Evolutionary conservation across 2,329 filamentous ascomycete species (phyloP), one percentile per base, ranked within the genome.

Genomic region (Fusarium sulawesiense): DNA sequence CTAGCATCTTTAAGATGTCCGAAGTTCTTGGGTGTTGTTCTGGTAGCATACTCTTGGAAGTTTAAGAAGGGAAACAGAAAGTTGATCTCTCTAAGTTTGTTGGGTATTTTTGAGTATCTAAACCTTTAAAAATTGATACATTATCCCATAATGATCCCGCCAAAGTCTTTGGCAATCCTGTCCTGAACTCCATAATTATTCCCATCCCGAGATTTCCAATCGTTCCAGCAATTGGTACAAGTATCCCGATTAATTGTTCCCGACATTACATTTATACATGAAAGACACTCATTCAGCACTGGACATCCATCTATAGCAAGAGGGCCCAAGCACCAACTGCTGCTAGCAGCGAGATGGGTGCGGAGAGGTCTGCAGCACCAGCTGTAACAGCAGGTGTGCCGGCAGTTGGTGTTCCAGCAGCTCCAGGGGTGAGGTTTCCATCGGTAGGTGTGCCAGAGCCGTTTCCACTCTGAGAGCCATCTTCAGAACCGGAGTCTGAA

Each of bases 301-400:
- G 20, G 41, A 42, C 21, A 25, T 29, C 40, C n/a, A 14, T 46
- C 68, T 77, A 79, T 65, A 79, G 60, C 41, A 78, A 77, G 72
- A 87, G 70, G 61, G 86, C 77, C 60, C 81, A 79, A 34, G 80
- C 80, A 57, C 78, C 84, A 34, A 85, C 64, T 63, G 76, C 81
- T 51, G 85, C 67, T 48, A 88, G 78, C 64, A 83, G 70, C 18
- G 81, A 78, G 74, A 78, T 78, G 27, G 85, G 81, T 10, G 80
- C 79, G 50, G 79, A 71, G 66, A 85, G 68, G 58, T 76, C 75
- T 30, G 77, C 73, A 41, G 79, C 64, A 23, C 64, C 68, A 37
- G 68, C 69, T 44, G 69, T 66, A 37, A 68, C 56, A 9, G 70
- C 67, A 27, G 70, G 54, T 18, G 66, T 57, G 16, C 66, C 56